Evolutionary conservation across 2,329 filamentous ascomycete species (phyloP).

Genomic region (Nemania serpens): DNA sequence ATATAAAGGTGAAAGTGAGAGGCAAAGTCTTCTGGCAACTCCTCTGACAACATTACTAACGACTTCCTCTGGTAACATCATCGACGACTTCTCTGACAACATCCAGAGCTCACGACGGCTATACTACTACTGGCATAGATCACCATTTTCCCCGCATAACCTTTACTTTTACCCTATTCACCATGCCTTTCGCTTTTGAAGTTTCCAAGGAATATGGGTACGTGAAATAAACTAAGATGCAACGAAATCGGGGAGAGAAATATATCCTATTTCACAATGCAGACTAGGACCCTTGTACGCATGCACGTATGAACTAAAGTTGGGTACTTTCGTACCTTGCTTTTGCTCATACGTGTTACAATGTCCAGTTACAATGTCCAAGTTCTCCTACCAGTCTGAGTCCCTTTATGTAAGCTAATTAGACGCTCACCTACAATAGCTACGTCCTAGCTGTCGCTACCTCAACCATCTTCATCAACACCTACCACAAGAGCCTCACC

Average conservation of each 20-base stretch:
- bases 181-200: constrained; percentile 50
- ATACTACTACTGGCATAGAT: not conserved
- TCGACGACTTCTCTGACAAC: too few species aligned
- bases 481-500: constrained; percentile 55
- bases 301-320: too few species aligned
- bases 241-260: not conserved
- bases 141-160: not conserved
- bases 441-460: constrained; percentile 64
- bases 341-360: too few species aligned
- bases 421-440: constrained; percentile 44
- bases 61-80: too few species aligned
- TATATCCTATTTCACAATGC: too few species aligned
- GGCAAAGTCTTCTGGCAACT: not conserved
- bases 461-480: constrained; percentile 62
- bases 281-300: too few species aligned
- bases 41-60: too few species aligned
- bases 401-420: not conserved
- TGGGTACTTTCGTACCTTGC: not conserved
- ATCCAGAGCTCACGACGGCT: too few species aligned
- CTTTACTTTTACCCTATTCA: constrained; percentile 27
- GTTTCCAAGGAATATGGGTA: constrained; percentile 58
- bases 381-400: not conserved
- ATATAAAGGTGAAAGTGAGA: constrained; percentile 9
- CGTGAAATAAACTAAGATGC: constrained; percentile 29
- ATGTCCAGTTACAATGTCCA: too few species aligned